Conservation (phyloP, 106 monocot genomes). For the Allium sativum region DNA sequence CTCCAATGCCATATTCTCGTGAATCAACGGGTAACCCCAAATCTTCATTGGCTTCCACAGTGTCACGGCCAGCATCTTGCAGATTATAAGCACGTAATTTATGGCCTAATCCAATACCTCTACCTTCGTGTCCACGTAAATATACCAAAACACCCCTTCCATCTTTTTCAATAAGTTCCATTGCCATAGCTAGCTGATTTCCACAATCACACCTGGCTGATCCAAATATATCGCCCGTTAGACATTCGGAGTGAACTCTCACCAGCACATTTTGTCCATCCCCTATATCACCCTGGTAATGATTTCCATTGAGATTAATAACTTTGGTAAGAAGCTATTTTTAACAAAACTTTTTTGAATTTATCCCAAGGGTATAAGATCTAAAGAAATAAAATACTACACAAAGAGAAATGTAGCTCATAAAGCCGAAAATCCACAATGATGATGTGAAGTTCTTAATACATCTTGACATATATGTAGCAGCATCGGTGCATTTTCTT, state of each 20-base stretch:
- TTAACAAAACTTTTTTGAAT: too few species aligned
- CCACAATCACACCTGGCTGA: constrained; percentile 92
- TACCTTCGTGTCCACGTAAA: constrained; percentile 91
- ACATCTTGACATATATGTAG: too few species aligned
- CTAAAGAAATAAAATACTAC: too few species aligned
- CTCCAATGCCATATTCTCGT: constrained; percentile 94
- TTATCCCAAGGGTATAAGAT: too few species aligned
- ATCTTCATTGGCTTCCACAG: constrained; percentile 94
- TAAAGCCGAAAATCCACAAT: too few species aligned
- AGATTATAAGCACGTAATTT: constrained; percentile 94
- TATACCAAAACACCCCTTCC: constrained; percentile 90
- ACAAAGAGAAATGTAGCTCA: too few species aligned
- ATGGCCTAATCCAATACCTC: constrained; percentile 96
- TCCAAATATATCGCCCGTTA: constrained; percentile 68
- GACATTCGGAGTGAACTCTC: constrained; percentile 91
- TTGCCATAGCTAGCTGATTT: constrained; percentile 67
- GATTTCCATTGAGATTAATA: not conserved
- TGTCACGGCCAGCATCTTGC: constrained; percentile 89
- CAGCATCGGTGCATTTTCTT: too few species aligned
- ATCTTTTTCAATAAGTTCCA: constrained; percentile 76
- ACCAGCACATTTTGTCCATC: constrained; percentile 81
- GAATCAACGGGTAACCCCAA: constrained; percentile 85
- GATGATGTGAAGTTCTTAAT: too few species aligned
- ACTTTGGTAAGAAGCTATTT: too few species aligned
- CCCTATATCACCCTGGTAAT: constrained; percentile 63